Percentiles rank a stretch among this genome's conserved stretches.
These are phyloP conservation scores for Mortierella sp. DNA, from an alignment of 371 early-diverging fungal species.

Conservation along the genomic window DNA sequence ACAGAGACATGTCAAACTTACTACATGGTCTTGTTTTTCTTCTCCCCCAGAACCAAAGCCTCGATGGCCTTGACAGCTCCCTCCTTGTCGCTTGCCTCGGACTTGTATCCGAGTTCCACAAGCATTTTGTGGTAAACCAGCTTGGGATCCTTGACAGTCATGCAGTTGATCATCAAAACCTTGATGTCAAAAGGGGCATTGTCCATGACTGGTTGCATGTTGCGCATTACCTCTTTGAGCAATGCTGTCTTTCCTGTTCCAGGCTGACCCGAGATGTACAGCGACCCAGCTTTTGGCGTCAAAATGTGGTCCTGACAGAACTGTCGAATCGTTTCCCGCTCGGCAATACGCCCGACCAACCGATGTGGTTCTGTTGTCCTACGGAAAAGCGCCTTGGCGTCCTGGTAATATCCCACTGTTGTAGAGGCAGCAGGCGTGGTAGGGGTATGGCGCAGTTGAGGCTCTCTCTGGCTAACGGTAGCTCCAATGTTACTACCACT, in stretches of 20 bases:
- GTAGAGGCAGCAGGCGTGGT: constrained; percentile 6
- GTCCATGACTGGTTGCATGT: constrained; percentile 45
- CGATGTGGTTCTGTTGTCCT: constrained; percentile 73
- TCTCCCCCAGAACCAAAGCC: constrained; percentile 28
- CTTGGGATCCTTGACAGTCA: constrained; percentile 80
- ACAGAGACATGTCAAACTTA: constrained; percentile 33
- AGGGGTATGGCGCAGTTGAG: not conserved
- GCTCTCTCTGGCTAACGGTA: not conserved
- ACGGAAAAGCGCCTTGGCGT: constrained; percentile 73
- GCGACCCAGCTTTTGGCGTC: constrained; percentile 59
- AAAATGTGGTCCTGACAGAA: constrained; percentile 68
- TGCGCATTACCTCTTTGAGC: constrained; percentile 70
- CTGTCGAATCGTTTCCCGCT: constrained; percentile 67
- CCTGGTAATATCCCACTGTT: constrained; percentile 44
- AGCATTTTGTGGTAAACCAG: constrained; percentile 75
- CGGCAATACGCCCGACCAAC: constrained; percentile 81
- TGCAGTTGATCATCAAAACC: constrained; percentile 85
- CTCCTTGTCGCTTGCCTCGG: constrained; percentile 23
- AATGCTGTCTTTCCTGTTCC: constrained; percentile 96
- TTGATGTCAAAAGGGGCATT: constrained; percentile 58
- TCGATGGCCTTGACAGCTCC: constrained; percentile 58
- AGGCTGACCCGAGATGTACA: constrained; percentile 94
- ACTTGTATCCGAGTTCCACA: constrained; percentile 59
- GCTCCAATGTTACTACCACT: not conserved
- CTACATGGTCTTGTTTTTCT: constrained; percentile 59